phyloP scores from a whole-genome alignment of 2,329 filamentous ascomycete genomes.

The Penicillium aurantiogriseum region DNA sequence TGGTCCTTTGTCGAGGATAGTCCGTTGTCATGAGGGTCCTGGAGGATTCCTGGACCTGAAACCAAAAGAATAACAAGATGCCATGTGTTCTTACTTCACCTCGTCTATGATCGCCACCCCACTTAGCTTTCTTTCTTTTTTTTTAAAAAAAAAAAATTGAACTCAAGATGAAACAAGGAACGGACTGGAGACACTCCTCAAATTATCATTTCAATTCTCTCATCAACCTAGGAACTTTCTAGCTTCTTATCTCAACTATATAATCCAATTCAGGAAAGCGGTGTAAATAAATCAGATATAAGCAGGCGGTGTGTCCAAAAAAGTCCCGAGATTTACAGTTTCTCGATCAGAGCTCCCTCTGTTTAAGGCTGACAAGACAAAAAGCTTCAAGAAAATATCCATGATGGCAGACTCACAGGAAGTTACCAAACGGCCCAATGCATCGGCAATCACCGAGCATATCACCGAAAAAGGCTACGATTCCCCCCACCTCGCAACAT shows the following conservation, averaged over 20 bases:
- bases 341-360: not conserved
- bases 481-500: conserved; percentile 45
- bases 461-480: conserved; percentile 31
- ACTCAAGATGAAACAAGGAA: not conserved
- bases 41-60: not conserved
- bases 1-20: not conserved
- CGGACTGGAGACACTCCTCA: not conserved
- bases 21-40: not conserved
- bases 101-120: conserved; percentile 25
- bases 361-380: not conserved
- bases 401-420: conserved; percentile 17
- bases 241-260: conserved; percentile 1
- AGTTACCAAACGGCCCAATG: conserved; percentile 9
- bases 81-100: conserved; percentile 38
- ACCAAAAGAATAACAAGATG: conserved; percentile 27
- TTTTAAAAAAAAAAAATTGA: conserved; percentile 7
- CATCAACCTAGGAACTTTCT: not conserved
- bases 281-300: not conserved
- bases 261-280: conserved; percentile 11
- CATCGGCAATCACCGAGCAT: conserved; percentile 44
- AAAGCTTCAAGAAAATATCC: not conserved
- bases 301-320: conserved; percentile 12
- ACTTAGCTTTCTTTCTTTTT: conserved; percentile 10
- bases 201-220: not conserved
- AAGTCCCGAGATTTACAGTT: conserved; percentile 2